Base-by-base conservation (phyloP, 202 grass and related monocot species). In the Eragrostis tef region DNA sequence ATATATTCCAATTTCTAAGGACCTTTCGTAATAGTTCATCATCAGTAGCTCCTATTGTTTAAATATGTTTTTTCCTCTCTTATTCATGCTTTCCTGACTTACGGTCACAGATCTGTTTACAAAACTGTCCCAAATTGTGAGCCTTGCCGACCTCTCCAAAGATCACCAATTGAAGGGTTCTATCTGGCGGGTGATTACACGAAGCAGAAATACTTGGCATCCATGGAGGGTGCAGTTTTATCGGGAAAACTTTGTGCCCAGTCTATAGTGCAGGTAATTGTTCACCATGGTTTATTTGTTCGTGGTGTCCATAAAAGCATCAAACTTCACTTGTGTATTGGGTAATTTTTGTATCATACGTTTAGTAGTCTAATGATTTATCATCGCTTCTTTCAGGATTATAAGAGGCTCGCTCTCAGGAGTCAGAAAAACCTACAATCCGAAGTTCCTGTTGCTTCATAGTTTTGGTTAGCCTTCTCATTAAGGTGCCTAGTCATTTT, bases 191-290 rank as follows among this genome's bases (percentile, higher is more conserved):
- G 93, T 2, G 89, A 99, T 86, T 99, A 99, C 88, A 99, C 96
- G 61, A 99, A 99, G 61, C 96, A 99, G 66, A 99, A 93, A 87
- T 99, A 99, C 24, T 67, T 95, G 85, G 96, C 93, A 83, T 99
- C 96, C 53, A 99, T 99, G 93, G 96, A 99, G 68, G 93, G 96
- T 67, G 96, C 96, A 45, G 90, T 99, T 73, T 68, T 96, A 51
- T 99, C 90, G 2, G 93, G 90, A 34, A 99, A 99, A 72, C 85
- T 99, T 62, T 96, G 96, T 50, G 90, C 96, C 41, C 96, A 99
- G 81, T 90, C 96, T 57, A 90, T 99, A 83, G 90, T 93, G 31
- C 89, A 99, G 90, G 96, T 99, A 87, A 48, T 48, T 65, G 13
- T 19, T 67, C 34, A 21, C 15, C 48, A 11, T 63, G 60, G 34